Evolutionary conservation across 306 rosid genomes (phyloP).

Genomic region (Begonia masoniana): DNA sequence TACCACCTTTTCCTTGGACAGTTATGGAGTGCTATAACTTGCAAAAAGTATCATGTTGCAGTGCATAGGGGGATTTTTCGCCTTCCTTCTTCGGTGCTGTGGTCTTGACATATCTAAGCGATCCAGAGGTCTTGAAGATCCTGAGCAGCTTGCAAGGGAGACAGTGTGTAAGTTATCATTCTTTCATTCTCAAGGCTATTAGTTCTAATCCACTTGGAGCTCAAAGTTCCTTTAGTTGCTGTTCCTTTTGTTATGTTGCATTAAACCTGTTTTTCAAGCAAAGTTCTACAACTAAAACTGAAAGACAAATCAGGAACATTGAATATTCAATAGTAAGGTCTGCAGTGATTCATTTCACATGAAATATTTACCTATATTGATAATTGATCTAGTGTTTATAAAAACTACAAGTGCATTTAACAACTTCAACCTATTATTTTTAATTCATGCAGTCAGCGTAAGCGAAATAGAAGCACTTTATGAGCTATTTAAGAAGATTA

Average conservation of each 20-base stretch:
- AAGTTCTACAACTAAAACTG: not conserved
- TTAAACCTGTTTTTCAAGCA: not conserved
- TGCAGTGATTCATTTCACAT: not conserved
- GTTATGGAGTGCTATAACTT: no score
- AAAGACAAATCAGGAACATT: no score
- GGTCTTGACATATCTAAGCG: conserved; percentile 65
- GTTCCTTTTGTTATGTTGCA: conserved; percentile 3
- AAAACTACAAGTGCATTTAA: not conserved
- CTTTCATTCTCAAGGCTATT: conserved; percentile 5
- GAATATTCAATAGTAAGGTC: no score
- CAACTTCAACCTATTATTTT: conserved; percentile 5
- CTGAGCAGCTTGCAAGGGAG: conserved; percentile 83
- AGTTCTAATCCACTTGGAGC: not conserved
- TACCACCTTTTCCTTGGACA: no score
- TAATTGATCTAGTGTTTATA: not conserved
- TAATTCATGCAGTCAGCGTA: conserved; percentile 66
- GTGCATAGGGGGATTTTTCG: conserved; percentile 59
- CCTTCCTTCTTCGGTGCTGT: conserved; percentile 61
- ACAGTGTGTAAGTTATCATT: conserved; percentile 65
- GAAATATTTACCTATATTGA: not conserved
- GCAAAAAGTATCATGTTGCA: conserved; percentile 18
- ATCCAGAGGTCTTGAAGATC: conserved; percentile 77
- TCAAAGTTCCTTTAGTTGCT: not conserved
- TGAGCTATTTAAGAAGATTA: conserved; percentile 94
- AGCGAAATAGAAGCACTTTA: conserved; percentile 97